Conservation (phyloP, 2,329 filamentous ascomycete species). For the Fusarium sacchari region DNA sequence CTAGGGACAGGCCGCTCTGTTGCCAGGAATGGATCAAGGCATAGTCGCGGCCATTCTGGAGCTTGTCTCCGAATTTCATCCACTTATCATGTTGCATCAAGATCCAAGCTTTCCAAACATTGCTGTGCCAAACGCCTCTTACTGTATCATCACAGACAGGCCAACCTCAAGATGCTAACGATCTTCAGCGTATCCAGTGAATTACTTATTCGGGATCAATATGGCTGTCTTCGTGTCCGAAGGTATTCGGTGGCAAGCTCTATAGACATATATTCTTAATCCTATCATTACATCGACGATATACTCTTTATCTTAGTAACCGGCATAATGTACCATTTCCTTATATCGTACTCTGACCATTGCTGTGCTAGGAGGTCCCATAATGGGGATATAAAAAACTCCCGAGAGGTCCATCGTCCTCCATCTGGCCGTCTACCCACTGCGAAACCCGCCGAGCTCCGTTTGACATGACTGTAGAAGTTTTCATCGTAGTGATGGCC, state of each 20-base stretch:
- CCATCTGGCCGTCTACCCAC: conserved; percentile 18
- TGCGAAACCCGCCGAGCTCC: conserved; percentile 10
- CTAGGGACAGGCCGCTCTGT: conserved; percentile 11
- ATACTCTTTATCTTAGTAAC: not conserved
- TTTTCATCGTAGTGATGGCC: not conserved
- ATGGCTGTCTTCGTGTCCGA: not conserved
- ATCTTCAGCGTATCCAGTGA: not conserved
- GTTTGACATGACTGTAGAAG: conserved; percentile 3
- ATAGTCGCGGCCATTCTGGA: conserved; percentile 6
- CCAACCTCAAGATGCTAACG: not conserved
- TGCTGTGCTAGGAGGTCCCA: not conserved
- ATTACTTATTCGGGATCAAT: not conserved
- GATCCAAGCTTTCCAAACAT: conserved; percentile 7
- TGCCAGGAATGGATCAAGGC: conserved; percentile 21
- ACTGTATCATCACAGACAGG: not conserved
- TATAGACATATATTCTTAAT: not conserved
- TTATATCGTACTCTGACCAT: not conserved
- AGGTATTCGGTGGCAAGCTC: not conserved
- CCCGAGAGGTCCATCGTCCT: conserved; percentile 19
- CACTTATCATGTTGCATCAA: not conserved
- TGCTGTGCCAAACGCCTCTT: conserved; percentile 13
- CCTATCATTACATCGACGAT: not conserved
- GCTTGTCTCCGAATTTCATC: not conserved
- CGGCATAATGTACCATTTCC: conserved; percentile 4
- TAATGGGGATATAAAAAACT: conserved; percentile 18